These are phyloP conservation scores for Kentomonas sorsogonicus DNA, from an alignment of 208 protist genomes.

Conservation along the genomic window DNA sequence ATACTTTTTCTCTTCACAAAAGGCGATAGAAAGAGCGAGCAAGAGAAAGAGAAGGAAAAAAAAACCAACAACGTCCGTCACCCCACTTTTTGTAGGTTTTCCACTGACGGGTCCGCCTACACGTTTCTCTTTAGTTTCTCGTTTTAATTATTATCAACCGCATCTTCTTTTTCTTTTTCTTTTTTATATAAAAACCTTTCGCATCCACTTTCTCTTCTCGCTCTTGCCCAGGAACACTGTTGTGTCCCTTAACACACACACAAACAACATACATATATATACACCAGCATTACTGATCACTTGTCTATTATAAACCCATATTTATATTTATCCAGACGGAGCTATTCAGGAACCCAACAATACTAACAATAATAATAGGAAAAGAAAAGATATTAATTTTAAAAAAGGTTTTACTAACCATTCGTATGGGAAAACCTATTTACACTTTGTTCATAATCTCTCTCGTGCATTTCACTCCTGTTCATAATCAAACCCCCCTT, in stretches of 20 bases:
- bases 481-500: no score
- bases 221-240: background rate
- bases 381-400: no score
- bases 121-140: slow-evolving; percentile 13
- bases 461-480: no score
- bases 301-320: background rate
- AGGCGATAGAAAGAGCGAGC: slow-evolving; percentile 8
- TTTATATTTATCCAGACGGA: background rate
- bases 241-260: background rate
- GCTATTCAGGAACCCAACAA: no score
- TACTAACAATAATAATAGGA: no score
- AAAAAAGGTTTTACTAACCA: no score
- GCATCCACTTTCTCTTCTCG: background rate
- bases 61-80: slow-evolving; percentile 3
- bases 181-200: slow-evolving; percentile 9
- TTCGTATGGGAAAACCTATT: no score
- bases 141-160: slow-evolving; percentile 13
- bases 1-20: slow-evolving; percentile 12
- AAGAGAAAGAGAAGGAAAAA: slow-evolving; percentile 17
- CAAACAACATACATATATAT: slow-evolving; percentile 4
- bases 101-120: no score
- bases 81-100: background rate
- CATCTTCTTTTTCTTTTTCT: slow-evolving; percentile 14
- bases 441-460: no score
- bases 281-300: background rate